Evolutionary conservation across 2,329 filamentous ascomycete species (phyloP), one percentile per base, ranked within the genome.

Genomic region (Colletotrichum plurivorum): DNA sequence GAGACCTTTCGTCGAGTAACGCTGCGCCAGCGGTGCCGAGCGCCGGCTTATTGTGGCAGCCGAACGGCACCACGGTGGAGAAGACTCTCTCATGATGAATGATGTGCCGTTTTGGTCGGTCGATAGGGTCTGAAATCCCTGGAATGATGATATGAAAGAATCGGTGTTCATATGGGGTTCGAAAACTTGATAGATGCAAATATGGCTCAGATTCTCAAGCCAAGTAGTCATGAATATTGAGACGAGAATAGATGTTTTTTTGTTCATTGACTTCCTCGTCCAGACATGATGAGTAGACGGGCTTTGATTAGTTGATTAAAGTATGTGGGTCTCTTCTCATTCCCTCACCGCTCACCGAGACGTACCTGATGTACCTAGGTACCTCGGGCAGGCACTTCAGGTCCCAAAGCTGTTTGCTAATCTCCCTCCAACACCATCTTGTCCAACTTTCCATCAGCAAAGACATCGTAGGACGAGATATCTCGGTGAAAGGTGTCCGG

Each of bases 21-120:
- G 16, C 36, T 7, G 15, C 31, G 27, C 7, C 48, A 9, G 46
- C n/a, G 18, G 16, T n/a, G 13, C n/a, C 25, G 55, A 56, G 22
- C 18, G 18, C 27, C 18, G 36, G 18, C 15, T 56, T 57, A 1
- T 45, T 69, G n/a, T 69, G 66, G 66, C 66, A 69, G 15, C 62
- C 66, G 15, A 69, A 60, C 43, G 49, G 31, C 18, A 49, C 52
- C 18, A 27, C 48, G 2, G 16, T 22, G 1, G 62, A 58, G 36
- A 49, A 56, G 13, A 10, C 22, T 2, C 49, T 60, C 6, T 66
- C 62, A 60, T 69, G 63, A 65, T 36, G 39, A 8, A 25, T 7
- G 4, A 9, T 16, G 5, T 9, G 31, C 31, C 22, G 13, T 3
- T 2, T 43, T 25, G 16, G 22, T 16, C 27, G 12, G 3, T 41